phyloP scores from a whole-genome alignment of 2,329 filamentous ascomycete species.

The Colletotrichum spinosum region DNA sequence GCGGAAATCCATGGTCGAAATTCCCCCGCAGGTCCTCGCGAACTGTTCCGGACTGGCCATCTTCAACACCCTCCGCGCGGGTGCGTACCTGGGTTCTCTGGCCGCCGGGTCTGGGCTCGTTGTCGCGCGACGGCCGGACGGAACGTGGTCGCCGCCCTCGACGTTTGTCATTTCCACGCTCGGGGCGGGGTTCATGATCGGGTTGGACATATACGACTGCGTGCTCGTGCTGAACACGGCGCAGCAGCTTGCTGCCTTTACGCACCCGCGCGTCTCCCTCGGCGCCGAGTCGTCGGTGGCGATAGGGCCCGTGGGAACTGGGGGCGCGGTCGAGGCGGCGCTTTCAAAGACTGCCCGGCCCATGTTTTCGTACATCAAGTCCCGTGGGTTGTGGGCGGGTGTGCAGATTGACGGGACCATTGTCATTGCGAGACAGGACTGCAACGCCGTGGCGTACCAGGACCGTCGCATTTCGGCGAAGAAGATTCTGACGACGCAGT shows the following conservation, averaged over 20 bases:
- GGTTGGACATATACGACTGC: slow-evolving; percentile 82
- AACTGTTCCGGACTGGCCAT: slow-evolving; percentile 71
- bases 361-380: slow-evolving; percentile 86
- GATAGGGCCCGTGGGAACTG: slow-evolving; percentile 69
- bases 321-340: slow-evolving; percentile 65
- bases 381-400: slow-evolving; percentile 81
- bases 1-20: slow-evolving; percentile 50
- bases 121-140: slow-evolving; percentile 67
- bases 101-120: slow-evolving; percentile 71
- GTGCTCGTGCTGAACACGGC: slow-evolving; percentile 80
- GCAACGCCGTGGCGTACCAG: slow-evolving; percentile 83
- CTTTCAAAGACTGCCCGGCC: slow-evolving; percentile 59
- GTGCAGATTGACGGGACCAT: slow-evolving; percentile 86
- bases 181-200: slow-evolving; percentile 77
- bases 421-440: slow-evolving; percentile 79
- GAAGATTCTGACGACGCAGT: slow-evolving; percentile 50
- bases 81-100: slow-evolving; percentile 65
- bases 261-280: slow-evolving; percentile 73
- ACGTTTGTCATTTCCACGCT: slow-evolving; percentile 78
- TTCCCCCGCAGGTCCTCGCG: slow-evolving; percentile 59
- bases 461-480: slow-evolving; percentile 57
- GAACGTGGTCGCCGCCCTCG: slow-evolving; percentile 78
- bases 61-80: slow-evolving; percentile 72
- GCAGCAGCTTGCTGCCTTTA: slow-evolving; percentile 75
- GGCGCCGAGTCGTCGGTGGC: slow-evolving; percentile 77